A percentile compares a stretch with the other conserved stretches of the same genome.
Evolutionary conservation across 345 rosid genomes (phyloP).

Genomic region (Euphorbia peplus): DNA sequence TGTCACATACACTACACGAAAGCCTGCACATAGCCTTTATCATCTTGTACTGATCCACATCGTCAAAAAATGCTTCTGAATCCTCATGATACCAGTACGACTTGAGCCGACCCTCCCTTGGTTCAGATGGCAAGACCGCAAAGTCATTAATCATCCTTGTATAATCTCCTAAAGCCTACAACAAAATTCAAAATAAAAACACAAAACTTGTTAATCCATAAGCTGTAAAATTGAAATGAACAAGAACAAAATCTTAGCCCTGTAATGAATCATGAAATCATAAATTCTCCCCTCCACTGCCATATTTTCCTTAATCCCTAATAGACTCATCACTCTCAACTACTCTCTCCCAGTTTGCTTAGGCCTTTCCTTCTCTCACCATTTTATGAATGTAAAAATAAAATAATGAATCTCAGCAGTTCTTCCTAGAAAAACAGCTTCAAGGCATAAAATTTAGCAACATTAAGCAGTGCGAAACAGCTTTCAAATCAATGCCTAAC

Average conservation of each 20-base stretch:
- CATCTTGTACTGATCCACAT: constrained; percentile 88
- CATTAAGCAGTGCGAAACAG: neutral
- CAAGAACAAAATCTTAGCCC: no score
- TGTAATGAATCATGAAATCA: no score
- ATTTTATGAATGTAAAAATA: neutral
- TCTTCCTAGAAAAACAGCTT: neutral
- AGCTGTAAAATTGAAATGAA: neutral
- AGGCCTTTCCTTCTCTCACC: no score
- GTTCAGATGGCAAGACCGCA: constrained; percentile 65
- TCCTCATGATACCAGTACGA: constrained; percentile 85
- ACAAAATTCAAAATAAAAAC: neutral
- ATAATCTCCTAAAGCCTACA: constrained; percentile 88
- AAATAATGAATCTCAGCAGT: neutral
- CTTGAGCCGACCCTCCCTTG: constrained; percentile 77
- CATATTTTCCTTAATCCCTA: no score
- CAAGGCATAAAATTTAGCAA: neutral
- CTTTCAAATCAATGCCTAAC: neutral
- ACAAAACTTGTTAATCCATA: neutral
- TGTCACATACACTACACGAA: constrained; percentile 83
- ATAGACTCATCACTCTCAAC: no score
- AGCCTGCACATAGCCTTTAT: constrained; percentile 98
- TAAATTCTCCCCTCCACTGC: no score
- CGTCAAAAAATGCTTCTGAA: constrained; percentile 84
- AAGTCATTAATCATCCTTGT: constrained; percentile 88
- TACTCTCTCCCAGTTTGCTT: no score